Percentiles rank a stretch among this genome's conserved stretches.
phyloP scores from a whole-genome alignment of 2,329 filamentous ascomycete genomes.

The Remersonia thermophila region DNA sequence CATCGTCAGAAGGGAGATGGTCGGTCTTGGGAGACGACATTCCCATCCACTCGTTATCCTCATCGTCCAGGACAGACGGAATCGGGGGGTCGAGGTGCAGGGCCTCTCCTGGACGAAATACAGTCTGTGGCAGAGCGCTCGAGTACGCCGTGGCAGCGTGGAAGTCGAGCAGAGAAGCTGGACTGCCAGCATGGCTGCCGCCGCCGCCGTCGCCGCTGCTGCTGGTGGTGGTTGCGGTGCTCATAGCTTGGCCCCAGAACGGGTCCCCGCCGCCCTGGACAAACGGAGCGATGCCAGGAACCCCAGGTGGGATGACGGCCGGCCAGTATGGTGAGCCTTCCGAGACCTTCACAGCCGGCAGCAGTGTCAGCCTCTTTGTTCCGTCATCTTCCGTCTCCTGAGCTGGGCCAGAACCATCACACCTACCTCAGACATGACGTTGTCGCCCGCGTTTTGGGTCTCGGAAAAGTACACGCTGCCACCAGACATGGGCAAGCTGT shows the following conservation, averaged over 20 bases:
- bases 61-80: too few relatives aligned
- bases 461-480: not conserved
- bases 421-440: not conserved
- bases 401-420: too few relatives aligned
- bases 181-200: too few relatives aligned
- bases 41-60: too few relatives aligned
- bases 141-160: not conserved
- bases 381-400: too few relatives aligned
- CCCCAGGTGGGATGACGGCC: not conserved
- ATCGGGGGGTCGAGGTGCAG: too few relatives aligned
- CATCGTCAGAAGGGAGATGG: not conserved
- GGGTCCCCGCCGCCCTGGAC: constrained; percentile 2
- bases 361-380: not conserved
- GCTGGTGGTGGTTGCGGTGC: not conserved
- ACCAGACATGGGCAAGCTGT: not conserved
- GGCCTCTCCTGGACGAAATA: too few relatives aligned
- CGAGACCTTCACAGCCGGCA: not conserved
- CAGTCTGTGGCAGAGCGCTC: too few relatives aligned
- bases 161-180: not conserved
- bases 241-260: constrained; percentile 4
- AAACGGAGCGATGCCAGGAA: constrained; percentile 3
- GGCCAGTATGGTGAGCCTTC: constrained; percentile 4
- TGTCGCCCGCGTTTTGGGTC: too few relatives aligned
- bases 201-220: not conserved
- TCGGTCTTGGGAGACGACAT: not conserved